These are phyloP conservation scores for Penicillium sp. DNA, from an alignment of 2,329 filamentous ascomycete species.

Conservation along the genomic window DNA sequence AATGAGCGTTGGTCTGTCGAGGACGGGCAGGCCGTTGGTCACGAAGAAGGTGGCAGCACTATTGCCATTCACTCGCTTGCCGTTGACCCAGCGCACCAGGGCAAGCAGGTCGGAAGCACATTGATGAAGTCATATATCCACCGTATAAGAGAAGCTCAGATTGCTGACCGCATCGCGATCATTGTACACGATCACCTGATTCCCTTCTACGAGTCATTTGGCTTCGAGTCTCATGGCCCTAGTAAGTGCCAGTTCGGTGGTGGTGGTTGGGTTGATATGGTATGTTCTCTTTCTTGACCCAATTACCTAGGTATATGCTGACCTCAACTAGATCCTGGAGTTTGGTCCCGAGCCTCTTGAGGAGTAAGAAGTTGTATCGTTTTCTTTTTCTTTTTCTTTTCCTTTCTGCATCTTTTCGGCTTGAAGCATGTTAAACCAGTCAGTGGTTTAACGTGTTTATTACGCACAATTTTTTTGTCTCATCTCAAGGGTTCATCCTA, in stretches of 20 bases:
- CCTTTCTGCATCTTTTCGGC: conserved; percentile 19
- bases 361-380: neutral
- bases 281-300: conserved; percentile 39
- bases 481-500: conserved; percentile 19
- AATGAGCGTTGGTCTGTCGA: conserved; percentile 42
- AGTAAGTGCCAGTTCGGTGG: conserved; percentile 72
- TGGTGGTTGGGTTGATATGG: conserved; percentile 80
- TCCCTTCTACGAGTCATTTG: conserved; percentile 71
- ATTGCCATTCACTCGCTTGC: conserved; percentile 80
- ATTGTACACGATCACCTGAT: conserved; percentile 73
- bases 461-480: conserved; percentile 19
- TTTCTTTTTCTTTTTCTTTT: neutral
- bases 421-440: conserved; percentile 16
- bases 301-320: conserved; percentile 6
- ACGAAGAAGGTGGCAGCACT: conserved; percentile 70
- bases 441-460: conserved; percentile 11
- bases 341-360: conserved; percentile 24
- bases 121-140: conserved; percentile 75
- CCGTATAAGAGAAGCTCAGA: conserved; percentile 66
- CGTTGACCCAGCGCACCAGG: conserved; percentile 71
- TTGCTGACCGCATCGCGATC: conserved; percentile 70
- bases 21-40: conserved; percentile 55
- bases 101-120: conserved; percentile 68
- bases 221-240: conserved; percentile 66
- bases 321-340: conserved; percentile 28